Percentiles rank a stretch among this genome's conserved stretches.
These are phyloP conservation scores for Adansonia digitata DNA, from an alignment of 345 rosid genomes.

Conservation along the genomic window DNA sequence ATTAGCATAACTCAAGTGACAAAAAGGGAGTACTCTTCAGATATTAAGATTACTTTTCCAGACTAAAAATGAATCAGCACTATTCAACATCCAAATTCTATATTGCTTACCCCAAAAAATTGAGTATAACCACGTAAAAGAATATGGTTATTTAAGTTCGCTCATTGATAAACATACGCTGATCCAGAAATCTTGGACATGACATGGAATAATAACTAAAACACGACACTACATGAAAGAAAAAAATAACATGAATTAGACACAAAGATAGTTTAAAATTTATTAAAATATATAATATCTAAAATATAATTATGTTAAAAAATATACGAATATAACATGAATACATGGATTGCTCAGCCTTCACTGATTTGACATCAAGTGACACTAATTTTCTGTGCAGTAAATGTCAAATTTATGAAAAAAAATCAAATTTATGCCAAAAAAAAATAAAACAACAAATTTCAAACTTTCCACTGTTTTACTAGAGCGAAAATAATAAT, in stretches of 20 bases:
- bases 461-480: constrained; percentile 1
- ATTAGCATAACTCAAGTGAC: not conserved
- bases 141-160: too few relatives aligned
- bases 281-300: too few relatives aligned
- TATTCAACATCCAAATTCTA: not conserved
- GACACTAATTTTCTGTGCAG: not conserved
- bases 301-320: too few relatives aligned
- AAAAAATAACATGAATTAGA: too few relatives aligned
- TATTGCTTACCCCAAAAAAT: not conserved
- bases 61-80: not conserved
- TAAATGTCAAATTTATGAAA: not conserved
- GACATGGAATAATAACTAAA: too few relatives aligned
- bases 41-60: not conserved
- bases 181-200: too few relatives aligned
- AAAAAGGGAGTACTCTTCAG: not conserved
- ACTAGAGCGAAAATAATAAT: not conserved
- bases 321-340: too few relatives aligned
- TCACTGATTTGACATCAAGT: not conserved
- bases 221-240: too few relatives aligned
- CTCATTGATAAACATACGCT: too few relatives aligned
- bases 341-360: too few relatives aligned
- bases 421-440: too few relatives aligned
- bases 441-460: not conserved
- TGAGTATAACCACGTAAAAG: not conserved
- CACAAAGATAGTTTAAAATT: too few relatives aligned